Evolutionary conservation across 805 yeast species (phyloP).

Genomic region (Yarrowia porcina): DNA sequence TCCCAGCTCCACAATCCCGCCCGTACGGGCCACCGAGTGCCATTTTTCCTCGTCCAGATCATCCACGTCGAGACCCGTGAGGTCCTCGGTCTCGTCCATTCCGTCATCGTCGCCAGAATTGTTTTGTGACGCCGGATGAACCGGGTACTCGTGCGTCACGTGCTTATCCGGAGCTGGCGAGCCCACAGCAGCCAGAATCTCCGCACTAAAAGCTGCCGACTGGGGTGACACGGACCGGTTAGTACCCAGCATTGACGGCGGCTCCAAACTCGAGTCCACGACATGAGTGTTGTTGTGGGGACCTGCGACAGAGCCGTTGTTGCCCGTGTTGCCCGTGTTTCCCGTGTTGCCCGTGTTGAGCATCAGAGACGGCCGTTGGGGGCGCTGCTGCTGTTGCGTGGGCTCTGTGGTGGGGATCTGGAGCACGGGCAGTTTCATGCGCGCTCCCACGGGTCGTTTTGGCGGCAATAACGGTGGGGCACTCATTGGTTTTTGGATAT

Average conservation of each 20-base stretch:
- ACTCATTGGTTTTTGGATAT: neutral
- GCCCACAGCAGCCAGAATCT: slow-evolving; percentile 33
- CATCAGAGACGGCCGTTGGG: slow-evolving; percentile 17
- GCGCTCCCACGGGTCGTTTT: slow-evolving; percentile 24
- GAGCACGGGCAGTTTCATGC: slow-evolving; percentile 32
- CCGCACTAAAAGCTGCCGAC: slow-evolving; percentile 31
- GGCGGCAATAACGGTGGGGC: slow-evolving; percentile 19
- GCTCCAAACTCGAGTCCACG: slow-evolving; percentile 2
- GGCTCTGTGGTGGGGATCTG: slow-evolving; percentile 30
- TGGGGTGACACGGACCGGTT: slow-evolving; percentile 21
- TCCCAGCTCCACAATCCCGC: slow-evolving; percentile 64
- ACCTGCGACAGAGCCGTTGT: neutral
- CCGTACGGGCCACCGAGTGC: slow-evolving; percentile 56
- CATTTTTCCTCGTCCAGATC: slow-evolving; percentile 72
- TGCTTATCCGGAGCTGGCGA: neutral
- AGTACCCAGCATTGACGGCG: neutral
- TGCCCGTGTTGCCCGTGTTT: neutral
- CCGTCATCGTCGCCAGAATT: neutral
- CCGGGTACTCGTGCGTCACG: slow-evolving; percentile 24
- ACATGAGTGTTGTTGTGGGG: slow-evolving; percentile 5
- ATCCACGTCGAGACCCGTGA: slow-evolving; percentile 30
- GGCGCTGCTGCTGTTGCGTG: neutral
- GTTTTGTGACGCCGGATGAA: neutral
- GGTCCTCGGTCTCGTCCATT: slow-evolving; percentile 18
- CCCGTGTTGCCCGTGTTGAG: slow-evolving; percentile 1